Evolutionary conservation across 768 basidiomycete species (phyloP), one percentile per base, ranked within the genome.

Genomic region (Panaeolus cyanescens): DNA sequence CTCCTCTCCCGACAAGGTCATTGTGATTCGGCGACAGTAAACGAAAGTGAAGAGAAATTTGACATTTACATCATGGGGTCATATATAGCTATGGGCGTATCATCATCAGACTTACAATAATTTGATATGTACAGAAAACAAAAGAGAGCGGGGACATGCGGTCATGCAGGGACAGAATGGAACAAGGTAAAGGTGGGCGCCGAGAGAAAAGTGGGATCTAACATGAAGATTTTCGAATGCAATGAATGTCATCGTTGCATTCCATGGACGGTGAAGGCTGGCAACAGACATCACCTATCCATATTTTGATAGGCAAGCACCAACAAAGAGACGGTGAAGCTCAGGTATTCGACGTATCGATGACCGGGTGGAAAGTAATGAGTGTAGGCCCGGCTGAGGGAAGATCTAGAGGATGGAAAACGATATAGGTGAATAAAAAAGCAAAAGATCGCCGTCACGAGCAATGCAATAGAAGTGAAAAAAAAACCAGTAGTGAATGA

Each of bases 61-160:
- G 45, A 4, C 45, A 50, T 50, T 50, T 50, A 50, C 45, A 50
- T 50, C 45, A 28, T 50, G 45, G 45, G 45, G 45, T 50, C 45
- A 50, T 50, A 13, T 50, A 50, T 50, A 50, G 30, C 45, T 50
- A 50, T 13, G 45, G 25, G 25, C 45, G 45, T 50, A 50, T 50
- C 45, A 30, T 28, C 25, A 50, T 50, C n/a, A n/a, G n/a, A 50
- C 45, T 50, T 50, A 50, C 45, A 50, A 25, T 50, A 50, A 10
- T 50, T 50, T 22, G 13, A n/a, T 50, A 50, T 50, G 25, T 50
- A 50, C 45, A 50, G 45, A 50, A 50, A 50, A 28, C 45, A 50
- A 50, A 50, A 28, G 45, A 42, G 40, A 50, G 45, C 45, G 30
- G 45, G 45, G 45, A 28, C 45, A 50, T 50, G 28, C 30, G 45